A percentile compares a stretch with the other conserved stretches of the same genome.
Evolutionary conservation across 2,329 filamentous ascomycete species (phyloP).

Genomic region (Sporothrix protearum): DNA sequence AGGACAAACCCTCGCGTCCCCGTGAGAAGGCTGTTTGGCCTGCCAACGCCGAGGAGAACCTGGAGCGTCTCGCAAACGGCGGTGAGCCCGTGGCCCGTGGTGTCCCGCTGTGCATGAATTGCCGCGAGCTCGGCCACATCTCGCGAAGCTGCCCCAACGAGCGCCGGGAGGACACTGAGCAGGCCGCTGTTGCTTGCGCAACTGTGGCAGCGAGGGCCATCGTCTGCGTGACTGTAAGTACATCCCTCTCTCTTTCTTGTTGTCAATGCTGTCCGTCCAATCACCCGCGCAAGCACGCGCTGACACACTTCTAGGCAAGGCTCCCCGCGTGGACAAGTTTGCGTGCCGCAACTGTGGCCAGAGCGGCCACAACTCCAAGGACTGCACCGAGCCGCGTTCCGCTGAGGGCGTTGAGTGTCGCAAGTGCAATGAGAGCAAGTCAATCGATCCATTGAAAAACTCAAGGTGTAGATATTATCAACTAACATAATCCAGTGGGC

Average conservation of each 20-base stretch:
- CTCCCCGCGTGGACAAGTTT: slow-evolving; percentile 60
- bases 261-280: not conserved
- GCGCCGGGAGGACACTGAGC: slow-evolving; percentile 45
- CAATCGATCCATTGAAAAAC: not conserved
- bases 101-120: slow-evolving; percentile 60
- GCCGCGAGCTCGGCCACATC: slow-evolving; percentile 60
- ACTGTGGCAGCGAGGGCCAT: slow-evolving; percentile 62
- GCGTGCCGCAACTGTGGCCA: slow-evolving; percentile 66
- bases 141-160: slow-evolving; percentile 60
- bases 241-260: not conserved
- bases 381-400: slow-evolving; percentile 59
- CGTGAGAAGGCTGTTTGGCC: slow-evolving; percentile 62
- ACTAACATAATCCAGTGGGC: slow-evolving; percentile 43
- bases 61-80: slow-evolving; percentile 61
- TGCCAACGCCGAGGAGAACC: slow-evolving; percentile 54
- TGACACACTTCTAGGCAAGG: slow-evolving; percentile 43
- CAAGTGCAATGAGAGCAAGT: slow-evolving; percentile 59
- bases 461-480: not conserved
- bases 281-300: too few relatives aligned
- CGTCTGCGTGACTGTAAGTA: slow-evolving; percentile 65
- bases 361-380: slow-evolving; percentile 48
- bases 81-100: slow-evolving; percentile 61
- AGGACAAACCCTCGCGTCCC: slow-evolving; percentile 53
- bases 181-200: slow-evolving; percentile 55
- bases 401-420: slow-evolving; percentile 62